Percentiles rank a stretch among this genome's conserved stretches.
Conservation (phyloP, 257 asterid species). For the Solanum etuberosum region DNA sequence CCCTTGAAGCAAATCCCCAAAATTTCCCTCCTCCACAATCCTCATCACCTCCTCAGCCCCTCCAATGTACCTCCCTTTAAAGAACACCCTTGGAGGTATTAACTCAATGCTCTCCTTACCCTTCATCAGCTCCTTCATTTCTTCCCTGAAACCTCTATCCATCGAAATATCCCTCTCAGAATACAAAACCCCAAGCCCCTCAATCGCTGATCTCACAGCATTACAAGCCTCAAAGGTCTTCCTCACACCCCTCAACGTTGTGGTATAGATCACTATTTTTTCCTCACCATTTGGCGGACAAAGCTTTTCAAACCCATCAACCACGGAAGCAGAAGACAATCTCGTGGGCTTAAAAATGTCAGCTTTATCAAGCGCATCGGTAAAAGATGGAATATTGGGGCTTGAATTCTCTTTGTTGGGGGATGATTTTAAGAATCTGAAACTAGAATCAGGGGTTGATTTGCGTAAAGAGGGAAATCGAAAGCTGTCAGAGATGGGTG, state of each 20-base stretch:
- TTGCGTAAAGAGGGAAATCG: constrained; percentile 23
- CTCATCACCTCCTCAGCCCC: constrained; percentile 67
- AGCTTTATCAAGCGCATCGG: constrained; percentile 7
- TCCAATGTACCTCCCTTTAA: constrained; percentile 73
- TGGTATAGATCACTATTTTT: constrained; percentile 68
- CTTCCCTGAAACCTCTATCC: constrained; percentile 74
- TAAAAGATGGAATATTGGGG: constrained; percentile 9
- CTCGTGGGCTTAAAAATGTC: constrained; percentile 1
- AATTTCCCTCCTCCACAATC: constrained; percentile 51
- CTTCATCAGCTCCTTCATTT: constrained; percentile 47
- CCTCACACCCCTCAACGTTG: constrained; percentile 80
- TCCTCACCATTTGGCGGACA: constrained; percentile 76
- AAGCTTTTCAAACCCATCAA: constrained; percentile 33
- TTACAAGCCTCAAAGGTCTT: constrained; percentile 81
- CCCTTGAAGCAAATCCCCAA: constrained; percentile 48
- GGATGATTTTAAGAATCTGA: constrained; percentile 16
- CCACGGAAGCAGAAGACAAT: background rate
- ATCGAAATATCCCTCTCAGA: constrained; percentile 83
- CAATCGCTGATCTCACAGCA: constrained; percentile 61
- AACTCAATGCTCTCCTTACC: constrained; percentile 24
- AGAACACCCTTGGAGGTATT: constrained; percentile 67
- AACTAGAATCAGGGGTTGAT: constrained; percentile 18
- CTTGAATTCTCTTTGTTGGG: constrained; percentile 18
- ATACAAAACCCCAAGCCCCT: constrained; percentile 34
- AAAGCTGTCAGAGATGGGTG: constrained; percentile 27